Evolutionary conservation across 2,329 filamentous ascomycete species (phyloP).

Genomic region (Hymenoscyphus repandus): DNA sequence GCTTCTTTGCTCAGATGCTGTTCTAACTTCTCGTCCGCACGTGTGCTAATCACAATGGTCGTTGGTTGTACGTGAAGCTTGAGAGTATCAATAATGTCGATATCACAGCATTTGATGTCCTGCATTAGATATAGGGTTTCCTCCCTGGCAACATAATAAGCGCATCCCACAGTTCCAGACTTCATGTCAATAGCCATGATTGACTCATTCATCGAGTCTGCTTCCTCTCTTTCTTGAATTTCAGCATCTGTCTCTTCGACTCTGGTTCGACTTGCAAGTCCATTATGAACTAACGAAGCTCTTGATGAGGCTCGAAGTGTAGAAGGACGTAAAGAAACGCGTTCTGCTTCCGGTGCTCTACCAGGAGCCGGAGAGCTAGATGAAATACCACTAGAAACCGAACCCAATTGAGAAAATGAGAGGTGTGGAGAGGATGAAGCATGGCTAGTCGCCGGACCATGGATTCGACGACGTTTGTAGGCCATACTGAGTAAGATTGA

Average conservation of each 20-base stretch:
- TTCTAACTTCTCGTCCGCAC: slow-evolving; percentile 31
- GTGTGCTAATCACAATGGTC: slow-evolving; percentile 42
- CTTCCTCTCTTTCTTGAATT: slow-evolving; percentile 33
- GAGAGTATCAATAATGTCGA: slow-evolving; percentile 62
- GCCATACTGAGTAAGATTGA: slow-evolving; percentile 15
- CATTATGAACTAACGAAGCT: slow-evolving; percentile 6
- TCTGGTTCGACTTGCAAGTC: slow-evolving; percentile 8
- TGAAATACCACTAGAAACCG: slow-evolving; percentile 12
- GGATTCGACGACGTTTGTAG: slow-evolving; percentile 24
- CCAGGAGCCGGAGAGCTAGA: slow-evolving; percentile 18
- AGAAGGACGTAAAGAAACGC: slow-evolving; percentile 16
- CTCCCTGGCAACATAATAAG: slow-evolving; percentile 70
- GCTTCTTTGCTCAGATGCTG: slow-evolving; percentile 28
- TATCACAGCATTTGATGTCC: slow-evolving; percentile 64
- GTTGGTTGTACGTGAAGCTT: slow-evolving; percentile 51
- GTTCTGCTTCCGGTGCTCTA: slow-evolving; percentile 12
- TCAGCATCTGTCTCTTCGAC: slow-evolving; percentile 29
- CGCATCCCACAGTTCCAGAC: slow-evolving; percentile 69
- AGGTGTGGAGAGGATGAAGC: slow-evolving; percentile 8
- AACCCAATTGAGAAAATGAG: slow-evolving; percentile 18
- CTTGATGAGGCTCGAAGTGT: slow-evolving; percentile 7
- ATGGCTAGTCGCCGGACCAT: slow-evolving; percentile 8
- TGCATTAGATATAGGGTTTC: slow-evolving; percentile 71
- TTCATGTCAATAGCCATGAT: slow-evolving; percentile 77
- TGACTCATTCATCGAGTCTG: slow-evolving; percentile 57